Evolutionary conservation across 306 rosid genomes (phyloP), one percentile per base, ranked within the genome.

Genomic region (Castanea crenata): DNA sequence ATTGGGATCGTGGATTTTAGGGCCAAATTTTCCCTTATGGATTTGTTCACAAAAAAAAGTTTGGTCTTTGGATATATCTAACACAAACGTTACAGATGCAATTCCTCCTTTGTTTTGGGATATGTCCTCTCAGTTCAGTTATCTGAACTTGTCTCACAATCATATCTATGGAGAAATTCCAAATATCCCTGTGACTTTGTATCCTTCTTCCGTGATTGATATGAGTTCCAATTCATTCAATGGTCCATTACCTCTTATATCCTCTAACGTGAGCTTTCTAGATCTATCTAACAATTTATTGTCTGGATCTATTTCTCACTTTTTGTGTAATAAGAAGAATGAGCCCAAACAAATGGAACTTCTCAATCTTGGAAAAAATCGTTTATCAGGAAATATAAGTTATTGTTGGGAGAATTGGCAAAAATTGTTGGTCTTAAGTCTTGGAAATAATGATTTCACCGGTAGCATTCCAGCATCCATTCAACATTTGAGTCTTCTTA

Each of bases 11-110:
- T 84, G 79, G 73, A 54, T 65, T 13, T 7, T 77, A 49, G 87
- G 84, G 29, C 84, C 82, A 3, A 4, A 21, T 9, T 84, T 84
- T 68, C 87, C 87, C 1, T 6, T 21, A 20, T 84, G 87, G 87
- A 31, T 80, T 72, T 79, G 52, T 11, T 71, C 64, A 2, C 69
- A 72, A 32, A 73, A 57, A 44, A 0, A 21, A 49, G 77, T 80
- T 41, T 0, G 0, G 3, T 0, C 0, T 3, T 62, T 81, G 65
- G 38, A 25, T 13, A 4, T 84, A 2, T 74, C 80, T 18, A 16
- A 73, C 19, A 52, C 71, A 0, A 9, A 15, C 6, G 16, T 78
- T 35, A 18, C 0, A 0, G 55, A 52, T 13, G 49, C 19, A 14
- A 10, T 78, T 41, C 84, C 79, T 7, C 2, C 34, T 65, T 64